Evolutionary conservation across 192 early-diverging fungal genomes (phyloP).

Genomic region (Mortierella alpina): DNA sequence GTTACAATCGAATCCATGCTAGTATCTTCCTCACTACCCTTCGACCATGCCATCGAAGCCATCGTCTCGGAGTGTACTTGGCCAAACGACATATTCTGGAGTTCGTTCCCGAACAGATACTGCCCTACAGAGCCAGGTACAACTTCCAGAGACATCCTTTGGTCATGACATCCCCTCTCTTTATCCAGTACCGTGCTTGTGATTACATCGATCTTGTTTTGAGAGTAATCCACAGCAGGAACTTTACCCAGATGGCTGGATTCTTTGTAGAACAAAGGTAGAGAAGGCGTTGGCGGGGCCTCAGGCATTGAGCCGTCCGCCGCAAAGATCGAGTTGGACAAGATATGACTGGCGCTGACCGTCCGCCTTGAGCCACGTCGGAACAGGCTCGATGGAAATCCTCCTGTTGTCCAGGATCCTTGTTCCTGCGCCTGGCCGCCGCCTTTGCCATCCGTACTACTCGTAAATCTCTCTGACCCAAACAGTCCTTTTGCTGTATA

Average conservation of each 20-base stretch:
- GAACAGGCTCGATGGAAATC: constrained; percentile 9
- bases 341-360: constrained; percentile 44
- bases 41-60: not conserved
- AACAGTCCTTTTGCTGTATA: not conserved
- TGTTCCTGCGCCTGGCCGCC: not conserved
- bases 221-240: too few relatives aligned
- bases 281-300: too few relatives aligned
- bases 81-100: constrained; percentile 21
- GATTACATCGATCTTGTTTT: not conserved
- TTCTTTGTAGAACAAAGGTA: too few relatives aligned
- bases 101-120: constrained; percentile 28
- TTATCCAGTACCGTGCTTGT: not conserved
- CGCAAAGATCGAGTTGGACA: constrained; percentile 16
- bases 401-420: not conserved
- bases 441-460: constrained; percentile 2
- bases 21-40: too few relatives aligned
- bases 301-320: not conserved
- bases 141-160: not conserved
- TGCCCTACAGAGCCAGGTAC: constrained; percentile 2
- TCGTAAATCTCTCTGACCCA: constrained; percentile 24
- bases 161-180: not conserved
- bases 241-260: too few relatives aligned
- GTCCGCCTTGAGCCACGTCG: constrained; percentile 26
- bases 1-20: not conserved
- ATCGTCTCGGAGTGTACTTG: not conserved